Percentiles rank a stretch among this genome's conserved stretches.
These are phyloP conservation scores for Beauveria rudraprayagi DNA, from an alignment of 2,329 filamentous ascomycete species.

Conservation along the genomic window DNA sequence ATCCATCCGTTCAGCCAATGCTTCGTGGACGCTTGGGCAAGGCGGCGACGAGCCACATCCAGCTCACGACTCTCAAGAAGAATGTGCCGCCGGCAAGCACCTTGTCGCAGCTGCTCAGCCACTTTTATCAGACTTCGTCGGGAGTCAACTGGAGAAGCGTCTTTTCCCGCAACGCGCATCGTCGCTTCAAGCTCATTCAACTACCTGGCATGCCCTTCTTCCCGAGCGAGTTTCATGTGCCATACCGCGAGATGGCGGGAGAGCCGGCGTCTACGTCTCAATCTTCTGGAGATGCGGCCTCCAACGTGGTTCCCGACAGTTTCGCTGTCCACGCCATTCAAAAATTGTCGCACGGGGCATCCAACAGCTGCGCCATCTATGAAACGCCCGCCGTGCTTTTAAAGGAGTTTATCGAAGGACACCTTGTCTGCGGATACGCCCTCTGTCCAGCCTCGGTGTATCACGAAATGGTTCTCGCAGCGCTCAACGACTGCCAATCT, in stretches of 20 bases:
- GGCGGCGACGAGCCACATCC: background rate
- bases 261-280: background rate
- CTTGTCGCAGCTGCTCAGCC: background rate
- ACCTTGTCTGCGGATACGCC: background rate
- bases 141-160: background rate
- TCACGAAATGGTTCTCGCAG: background rate
- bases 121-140: background rate
- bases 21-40: background rate
- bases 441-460: background rate
- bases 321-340: background rate
- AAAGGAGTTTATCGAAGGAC: background rate
- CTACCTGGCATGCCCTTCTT: background rate
- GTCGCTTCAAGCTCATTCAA: background rate
- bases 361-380: background rate
- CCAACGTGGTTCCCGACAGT: background rate
- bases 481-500: background rate
- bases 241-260: background rate
- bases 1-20: background rate
- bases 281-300: background rate
- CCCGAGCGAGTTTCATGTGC: background rate
- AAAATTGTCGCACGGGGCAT: background rate
- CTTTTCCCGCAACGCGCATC: background rate
- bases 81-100: background rate
- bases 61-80: background rate
- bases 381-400: background rate